phyloP scores from a whole-genome alignment of 192 early-diverging fungal genomes.

The Physocladia obscura region DNA sequence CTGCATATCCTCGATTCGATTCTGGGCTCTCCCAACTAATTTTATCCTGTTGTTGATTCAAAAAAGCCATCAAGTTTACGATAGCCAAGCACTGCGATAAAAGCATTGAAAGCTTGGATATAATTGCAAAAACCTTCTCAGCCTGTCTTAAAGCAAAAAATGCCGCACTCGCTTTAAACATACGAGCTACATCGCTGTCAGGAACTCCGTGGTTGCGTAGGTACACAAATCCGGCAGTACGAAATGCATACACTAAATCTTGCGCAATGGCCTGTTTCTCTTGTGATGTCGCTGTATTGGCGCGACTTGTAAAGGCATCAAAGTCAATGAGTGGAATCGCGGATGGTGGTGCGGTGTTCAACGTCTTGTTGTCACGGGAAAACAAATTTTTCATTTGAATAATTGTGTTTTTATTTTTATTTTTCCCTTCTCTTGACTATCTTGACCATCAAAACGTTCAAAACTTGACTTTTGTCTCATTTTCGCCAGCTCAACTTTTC shows the following conservation, averaged over 20 bases:
- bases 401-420: no score
- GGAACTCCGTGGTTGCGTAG: slow-evolving; percentile 25
- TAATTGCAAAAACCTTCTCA: slow-evolving; percentile 25
- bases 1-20: slow-evolving; percentile 32
- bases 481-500: no score
- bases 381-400: no score
- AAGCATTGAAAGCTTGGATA: no score
- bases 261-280: neutral
- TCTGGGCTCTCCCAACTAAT: slow-evolving; percentile 29
- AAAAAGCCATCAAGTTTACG: neutral
- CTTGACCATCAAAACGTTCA: no score
- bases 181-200: neutral
- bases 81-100: neutral
- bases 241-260: slow-evolving; percentile 21
- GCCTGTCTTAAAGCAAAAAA: slow-evolving; percentile 6
- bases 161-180: slow-evolving; percentile 2
- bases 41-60: neutral
- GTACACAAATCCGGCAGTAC: slow-evolving; percentile 30
- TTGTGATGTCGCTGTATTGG: neutral
- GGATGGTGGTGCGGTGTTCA: slow-evolving; percentile 1
- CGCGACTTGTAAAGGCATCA: neutral
- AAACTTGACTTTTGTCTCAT: no score
- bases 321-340: slow-evolving; percentile 30
- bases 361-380: neutral
- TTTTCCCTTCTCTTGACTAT: no score